Base-by-base conservation (phyloP, 176 grass and related monocot genomes). In the Phoenix dactylifera region DNA sequence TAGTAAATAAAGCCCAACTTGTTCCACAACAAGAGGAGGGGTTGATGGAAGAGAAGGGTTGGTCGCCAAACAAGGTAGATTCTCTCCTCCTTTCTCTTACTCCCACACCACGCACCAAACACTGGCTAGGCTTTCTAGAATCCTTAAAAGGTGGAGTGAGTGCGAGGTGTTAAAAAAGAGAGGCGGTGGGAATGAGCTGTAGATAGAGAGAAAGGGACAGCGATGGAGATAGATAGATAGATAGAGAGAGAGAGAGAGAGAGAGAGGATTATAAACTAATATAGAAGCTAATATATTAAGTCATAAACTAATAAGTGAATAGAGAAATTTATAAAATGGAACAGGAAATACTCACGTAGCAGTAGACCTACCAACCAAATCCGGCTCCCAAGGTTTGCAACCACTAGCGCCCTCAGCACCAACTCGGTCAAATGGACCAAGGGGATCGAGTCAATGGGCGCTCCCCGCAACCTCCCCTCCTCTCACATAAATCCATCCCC, bases 331-430 rank as follows among this genome's bases (percentile, higher is more conserved):
- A 24, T 25, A 24, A 22, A 58, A 58, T 24, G 14, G 24, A 50
- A 26, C 39, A 51, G 10, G 16, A 65, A n/a, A 22, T 24, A 25
- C 62, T n/a, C 22, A 52, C 49, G 20, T 23, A 65, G 26, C 51
- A 26, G 62, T 26, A 65, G 49, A 16, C 62, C 62, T 65, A 65
- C 62, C 49, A 51, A 65, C 50, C 62, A 26, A 26, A 65, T 65
- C 49, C 62, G 52, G 25, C 49, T 4, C 60, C 32, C 22, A 15
- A 12, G 18, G 0, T 18, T 26, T 65, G 18, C 4, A 18, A 26
- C 6, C 62, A 39, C 59, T 39, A 15, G 14, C 59, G 15, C 25
- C 24, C 16, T 61, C 59, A 17, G 9, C 30, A 63, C 30, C 18
- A 69, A 69, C 30, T 56, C 32, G 55, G 66, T 69, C 28, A 58